Conservation (phyloP, 1,284 basidiomycete species). For the Cryptococcus sp. region DNA sequence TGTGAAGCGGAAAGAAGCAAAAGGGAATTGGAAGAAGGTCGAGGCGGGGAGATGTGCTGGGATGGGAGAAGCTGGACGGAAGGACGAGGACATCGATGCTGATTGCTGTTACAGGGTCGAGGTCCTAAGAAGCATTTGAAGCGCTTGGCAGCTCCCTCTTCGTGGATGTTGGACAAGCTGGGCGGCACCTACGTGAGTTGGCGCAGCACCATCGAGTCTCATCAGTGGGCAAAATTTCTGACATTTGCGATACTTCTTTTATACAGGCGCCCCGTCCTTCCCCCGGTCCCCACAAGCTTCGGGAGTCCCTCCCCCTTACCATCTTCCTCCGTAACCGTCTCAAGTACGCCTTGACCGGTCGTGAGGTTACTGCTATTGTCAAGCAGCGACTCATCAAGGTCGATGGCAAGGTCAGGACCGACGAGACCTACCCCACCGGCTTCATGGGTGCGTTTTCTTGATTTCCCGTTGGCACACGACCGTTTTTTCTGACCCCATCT, state of each 20-base stretch:
- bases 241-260: slow-evolving; percentile 2
- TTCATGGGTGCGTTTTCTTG: slow-evolving; percentile 74
- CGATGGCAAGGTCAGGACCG: slow-evolving; percentile 97
- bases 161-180: slow-evolving; percentile 99
- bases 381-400: slow-evolving; percentile 98
- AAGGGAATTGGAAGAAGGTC: not conserved
- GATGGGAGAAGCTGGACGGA: not conserved
- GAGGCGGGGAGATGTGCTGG: not conserved
- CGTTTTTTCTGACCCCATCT: not conserved
- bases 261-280: slow-evolving; percentile 87
- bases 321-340: slow-evolving; percentile 98
- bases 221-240: not conserved
- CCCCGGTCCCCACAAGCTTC: slow-evolving; percentile 97
- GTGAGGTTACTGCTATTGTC: slow-evolving; percentile 93
- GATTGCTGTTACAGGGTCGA: slow-evolving; percentile 58
- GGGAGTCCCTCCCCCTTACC: slow-evolving; percentile 89
- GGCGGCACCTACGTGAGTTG: slow-evolving; percentile 89
- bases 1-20: not conserved
- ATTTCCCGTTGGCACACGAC: not conserved
- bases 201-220: not conserved
- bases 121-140: slow-evolving; percentile 99
- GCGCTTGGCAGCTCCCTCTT: slow-evolving; percentile 93
- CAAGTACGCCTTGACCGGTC: slow-evolving; percentile 96
- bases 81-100: not conserved
- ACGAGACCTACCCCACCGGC: slow-evolving; percentile 93